Evolutionary conservation across 2,329 filamentous ascomycete species (phyloP).

Genomic region (Pseudonectria buxi): DNA sequence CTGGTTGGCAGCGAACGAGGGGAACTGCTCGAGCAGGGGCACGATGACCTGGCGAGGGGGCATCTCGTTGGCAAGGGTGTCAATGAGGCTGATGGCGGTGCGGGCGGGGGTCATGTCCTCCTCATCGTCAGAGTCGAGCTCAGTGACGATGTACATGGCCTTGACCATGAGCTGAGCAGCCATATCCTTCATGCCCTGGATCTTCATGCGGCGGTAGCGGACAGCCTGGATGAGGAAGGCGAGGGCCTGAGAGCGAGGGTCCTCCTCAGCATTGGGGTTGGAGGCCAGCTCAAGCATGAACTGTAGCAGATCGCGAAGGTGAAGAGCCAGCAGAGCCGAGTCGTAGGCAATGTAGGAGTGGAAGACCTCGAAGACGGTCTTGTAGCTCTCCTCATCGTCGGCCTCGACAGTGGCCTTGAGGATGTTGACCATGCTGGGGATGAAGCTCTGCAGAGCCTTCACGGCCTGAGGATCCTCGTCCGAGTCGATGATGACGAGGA

Average conservation of each 20-base stretch:
- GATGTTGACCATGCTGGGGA: constrained; percentile 84
- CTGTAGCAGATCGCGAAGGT: constrained; percentile 82
- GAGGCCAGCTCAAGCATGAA: constrained; percentile 88
- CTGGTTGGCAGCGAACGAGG: constrained; percentile 67
- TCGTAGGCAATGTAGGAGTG: constrained; percentile 91
- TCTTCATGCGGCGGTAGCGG: constrained; percentile 88
- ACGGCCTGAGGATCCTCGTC: constrained; percentile 75
- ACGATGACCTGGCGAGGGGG: constrained; percentile 93
- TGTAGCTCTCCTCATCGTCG: constrained; percentile 78
- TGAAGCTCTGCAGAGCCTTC: constrained; percentile 67
- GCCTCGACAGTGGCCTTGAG: constrained; percentile 76
- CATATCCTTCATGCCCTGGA: constrained; percentile 79
- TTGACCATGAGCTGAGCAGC: constrained; percentile 82
- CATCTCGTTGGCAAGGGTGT: constrained; percentile 80
- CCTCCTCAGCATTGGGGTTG: constrained; percentile 72
- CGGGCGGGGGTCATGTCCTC: constrained; percentile 76
- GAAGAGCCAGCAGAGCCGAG: constrained; percentile 70
- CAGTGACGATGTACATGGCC: constrained; percentile 81
- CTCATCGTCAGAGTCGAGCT: constrained; percentile 70
- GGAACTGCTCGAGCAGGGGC: constrained; percentile 79
- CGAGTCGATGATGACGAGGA: constrained; percentile 80
- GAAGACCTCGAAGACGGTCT: constrained; percentile 93
- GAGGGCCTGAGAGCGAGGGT: constrained; percentile 81
- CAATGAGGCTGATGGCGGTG: constrained; percentile 78
- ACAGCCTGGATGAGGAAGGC: constrained; percentile 91